A percentile compares a stretch with the other conserved stretches of the same genome.
Evolutionary conservation across 208 protist genomes (phyloP).

Genomic region (Dictyostelium gargantuum): DNA sequence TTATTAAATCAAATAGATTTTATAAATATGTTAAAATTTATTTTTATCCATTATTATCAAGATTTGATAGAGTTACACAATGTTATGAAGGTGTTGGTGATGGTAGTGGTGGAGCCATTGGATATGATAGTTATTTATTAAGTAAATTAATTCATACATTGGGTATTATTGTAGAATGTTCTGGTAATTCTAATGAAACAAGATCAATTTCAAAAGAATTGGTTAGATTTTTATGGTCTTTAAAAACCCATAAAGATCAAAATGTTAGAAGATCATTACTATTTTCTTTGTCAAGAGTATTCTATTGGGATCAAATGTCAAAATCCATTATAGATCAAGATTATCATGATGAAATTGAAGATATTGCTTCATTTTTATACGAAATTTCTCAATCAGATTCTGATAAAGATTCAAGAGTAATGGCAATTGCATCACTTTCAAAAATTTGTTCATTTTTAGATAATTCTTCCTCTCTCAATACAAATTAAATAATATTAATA

Average conservation of each 20-base stretch:
- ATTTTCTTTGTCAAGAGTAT: conserved; percentile 19
- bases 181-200: not conserved
- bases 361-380: not conserved
- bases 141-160: conserved; percentile 6
- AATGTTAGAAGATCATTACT: conserved; percentile 1
- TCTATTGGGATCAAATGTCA: not conserved
- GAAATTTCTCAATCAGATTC: conserved; percentile 14
- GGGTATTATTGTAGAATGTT: conserved; percentile 31
- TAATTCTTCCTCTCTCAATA: too few relatives aligned
- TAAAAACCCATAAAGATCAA: not conserved
- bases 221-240: not conserved
- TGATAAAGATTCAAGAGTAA: conserved; percentile 51
- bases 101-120: not conserved
- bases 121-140: conserved; percentile 12
- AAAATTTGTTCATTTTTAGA: too few relatives aligned
- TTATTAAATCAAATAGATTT: not conserved
- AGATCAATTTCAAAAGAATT: conserved; percentile 4
- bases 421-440: conserved; percentile 1
- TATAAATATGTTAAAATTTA: not conserved
- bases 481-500: too few relatives aligned
- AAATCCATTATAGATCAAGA: not conserved
- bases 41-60: conserved; percentile 24
- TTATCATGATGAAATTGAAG: conserved; percentile 35
- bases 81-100: not conserved
- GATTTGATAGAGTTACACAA: conserved; percentile 38